Evolutionary conservation across 2,329 filamentous ascomycete species (phyloP).

Genomic region (Aspergillus uvarum): DNA sequence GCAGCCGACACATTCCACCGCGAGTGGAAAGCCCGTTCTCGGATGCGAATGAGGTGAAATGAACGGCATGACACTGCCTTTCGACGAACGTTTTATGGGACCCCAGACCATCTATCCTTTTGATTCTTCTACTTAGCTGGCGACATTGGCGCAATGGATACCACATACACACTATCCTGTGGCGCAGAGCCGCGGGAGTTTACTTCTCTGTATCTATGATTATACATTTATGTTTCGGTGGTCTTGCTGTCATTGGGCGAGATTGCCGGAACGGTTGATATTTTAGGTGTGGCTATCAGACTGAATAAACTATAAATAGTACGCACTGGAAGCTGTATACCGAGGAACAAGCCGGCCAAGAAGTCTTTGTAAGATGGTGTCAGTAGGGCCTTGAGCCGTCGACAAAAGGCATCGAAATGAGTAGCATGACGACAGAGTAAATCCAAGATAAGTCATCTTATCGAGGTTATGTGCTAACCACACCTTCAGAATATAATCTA

Average conservation of each 20-base stretch:
- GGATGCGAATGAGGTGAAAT: conserved; percentile 46
- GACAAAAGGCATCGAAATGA: too few species aligned
- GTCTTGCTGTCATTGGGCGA: neutral
- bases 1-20: conserved; percentile 28
- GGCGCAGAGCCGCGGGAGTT: conserved; percentile 6
- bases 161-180: neutral
- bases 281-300: neutral
- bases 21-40: conserved; percentile 46
- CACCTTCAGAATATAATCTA: too few species aligned
- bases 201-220: conserved; percentile 9
- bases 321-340: too few species aligned
- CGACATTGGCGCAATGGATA: conserved; percentile 12
- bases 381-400: too few species aligned
- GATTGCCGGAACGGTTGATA: neutral
- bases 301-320: neutral
- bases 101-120: neutral
- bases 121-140: neutral
- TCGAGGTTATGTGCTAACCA: too few species aligned
- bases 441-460: too few species aligned
- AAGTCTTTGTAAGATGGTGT: too few species aligned
- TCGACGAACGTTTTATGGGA: conserved; percentile 5
- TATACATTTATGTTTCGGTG: conserved; percentile 4
- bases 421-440: too few species aligned
- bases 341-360: too few species aligned
- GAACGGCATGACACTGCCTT: conserved; percentile 16